These are phyloP conservation scores for Venturia effusa DNA, from an alignment of 2,329 filamentous ascomycete species.

Conservation along the genomic window DNA sequence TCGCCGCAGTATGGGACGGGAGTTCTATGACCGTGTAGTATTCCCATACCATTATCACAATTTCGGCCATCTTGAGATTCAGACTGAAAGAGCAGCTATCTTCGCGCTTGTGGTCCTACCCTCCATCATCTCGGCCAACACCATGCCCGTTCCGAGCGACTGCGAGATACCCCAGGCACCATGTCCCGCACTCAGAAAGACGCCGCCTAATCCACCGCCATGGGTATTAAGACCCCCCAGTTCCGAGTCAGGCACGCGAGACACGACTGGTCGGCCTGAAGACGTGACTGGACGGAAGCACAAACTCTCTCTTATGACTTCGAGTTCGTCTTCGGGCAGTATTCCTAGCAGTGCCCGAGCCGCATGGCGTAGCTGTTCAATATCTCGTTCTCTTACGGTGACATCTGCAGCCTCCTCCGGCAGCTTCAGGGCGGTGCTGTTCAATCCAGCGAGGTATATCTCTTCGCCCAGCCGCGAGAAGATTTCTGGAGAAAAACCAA, in stretches of 20 bases:
- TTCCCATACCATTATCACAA: too few species aligned
- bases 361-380: conserved; percentile 40
- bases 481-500: conserved; percentile 57
- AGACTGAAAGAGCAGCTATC: background rate
- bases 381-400: conserved; percentile 34
- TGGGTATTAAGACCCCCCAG: conserved; percentile 41
- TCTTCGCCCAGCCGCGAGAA: conserved; percentile 57
- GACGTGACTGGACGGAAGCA: conserved; percentile 64
- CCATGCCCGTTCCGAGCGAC: conserved; percentile 55
- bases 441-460: conserved; percentile 65
- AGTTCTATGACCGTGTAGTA: too few species aligned
- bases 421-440: conserved; percentile 48
- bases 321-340: conserved; percentile 39
- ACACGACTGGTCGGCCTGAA: conserved; percentile 53
- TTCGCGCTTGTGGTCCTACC: conserved; percentile 27
- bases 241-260: conserved; percentile 43
- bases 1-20: too few species aligned
- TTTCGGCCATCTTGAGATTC: background rate
- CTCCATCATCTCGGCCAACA: conserved; percentile 60
- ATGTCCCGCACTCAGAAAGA: conserved; percentile 63
- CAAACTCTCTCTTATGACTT: conserved; percentile 53
- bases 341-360: conserved; percentile 39
- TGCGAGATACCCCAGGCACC: conserved; percentile 55
- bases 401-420: conserved; percentile 45
- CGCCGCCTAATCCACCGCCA: conserved; percentile 42